A percentile compares a stretch with the other conserved stretches of the same genome.
phyloP scores from a whole-genome alignment of 495 filamentous ascomycete species.

The Hypoxylon fuscum region DNA sequence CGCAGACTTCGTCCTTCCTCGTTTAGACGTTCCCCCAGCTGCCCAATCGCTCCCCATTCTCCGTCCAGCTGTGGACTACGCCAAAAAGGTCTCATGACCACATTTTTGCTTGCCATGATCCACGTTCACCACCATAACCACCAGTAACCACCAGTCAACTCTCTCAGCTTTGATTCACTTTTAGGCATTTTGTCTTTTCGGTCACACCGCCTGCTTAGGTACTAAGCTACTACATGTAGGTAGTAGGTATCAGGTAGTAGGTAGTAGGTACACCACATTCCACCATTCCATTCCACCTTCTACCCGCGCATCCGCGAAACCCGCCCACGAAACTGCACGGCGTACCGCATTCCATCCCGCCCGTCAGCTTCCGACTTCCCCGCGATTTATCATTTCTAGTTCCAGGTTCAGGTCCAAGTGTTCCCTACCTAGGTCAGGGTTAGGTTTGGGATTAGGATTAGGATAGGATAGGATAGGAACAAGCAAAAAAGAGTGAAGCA shows the following conservation, averaged over 20 bases:
- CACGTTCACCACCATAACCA: constrained; percentile 11
- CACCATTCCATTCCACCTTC: too few relatives aligned
- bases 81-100: constrained; percentile 42
- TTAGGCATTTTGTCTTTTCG: constrained; percentile 10
- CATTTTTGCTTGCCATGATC: constrained; percentile 30
- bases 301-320: constrained; percentile 5
- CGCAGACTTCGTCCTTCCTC: constrained; percentile 30
- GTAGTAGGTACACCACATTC: too few relatives aligned
- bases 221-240: too few relatives aligned
- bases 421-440: neutral
- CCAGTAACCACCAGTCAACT: neutral
- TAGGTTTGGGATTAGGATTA: too few relatives aligned
- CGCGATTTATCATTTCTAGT: constrained; percentile 30
- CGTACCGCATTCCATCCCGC: constrained; percentile 37
- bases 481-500: constrained; percentile 16
- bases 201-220: constrained; percentile 38
- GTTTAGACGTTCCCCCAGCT: constrained; percentile 38
- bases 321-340: constrained; percentile 26
- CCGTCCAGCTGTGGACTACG: constrained; percentile 38
- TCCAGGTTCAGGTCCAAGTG: neutral
- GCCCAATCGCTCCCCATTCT: constrained; percentile 33
- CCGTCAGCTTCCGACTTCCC: constrained; percentile 42
- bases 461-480: constrained; percentile 18
- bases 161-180: constrained; percentile 31
- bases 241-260: too few relatives aligned